phyloP scores from a whole-genome alignment of 805 yeast genomes.

The Saccharomyces mikatae region DNA sequence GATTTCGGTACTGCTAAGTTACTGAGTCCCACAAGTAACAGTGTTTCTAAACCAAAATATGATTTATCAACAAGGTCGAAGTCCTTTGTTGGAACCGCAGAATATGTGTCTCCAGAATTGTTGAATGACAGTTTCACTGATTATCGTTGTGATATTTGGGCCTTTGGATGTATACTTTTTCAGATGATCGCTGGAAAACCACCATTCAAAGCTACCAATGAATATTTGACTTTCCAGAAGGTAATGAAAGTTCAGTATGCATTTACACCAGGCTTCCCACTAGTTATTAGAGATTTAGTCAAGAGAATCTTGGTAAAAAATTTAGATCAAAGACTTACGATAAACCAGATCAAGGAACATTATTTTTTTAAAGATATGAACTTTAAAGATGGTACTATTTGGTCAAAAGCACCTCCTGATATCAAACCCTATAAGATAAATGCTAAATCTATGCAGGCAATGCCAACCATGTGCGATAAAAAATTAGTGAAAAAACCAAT shows the following conservation, averaged over 20 bases:
- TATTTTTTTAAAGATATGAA: constrained; percentile 50
- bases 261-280: constrained; percentile 78
- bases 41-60: constrained; percentile 38
- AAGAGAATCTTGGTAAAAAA: constrained; percentile 57
- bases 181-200: constrained; percentile 94
- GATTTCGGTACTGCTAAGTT: constrained; percentile 82
- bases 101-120: constrained; percentile 75
- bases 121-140: constrained; percentile 75
- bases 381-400: constrained; percentile 49
- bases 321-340: constrained; percentile 55
- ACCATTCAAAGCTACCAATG: constrained; percentile 78
- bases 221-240: constrained; percentile 73
- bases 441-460: constrained; percentile 72
- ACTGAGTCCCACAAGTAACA: constrained; percentile 39
- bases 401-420: constrained; percentile 56
- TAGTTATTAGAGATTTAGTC: constrained; percentile 61
- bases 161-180: constrained; percentile 90
- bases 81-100: constrained; percentile 83
- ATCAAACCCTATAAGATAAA: constrained; percentile 64
- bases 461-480: constrained; percentile 41
- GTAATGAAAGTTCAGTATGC: constrained; percentile 75
- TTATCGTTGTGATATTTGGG: constrained; percentile 96
- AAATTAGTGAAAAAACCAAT: constrained; percentile 16
- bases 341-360: constrained; percentile 52
- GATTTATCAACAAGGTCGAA: constrained; percentile 64